phyloP scores from a whole-genome alignment of 257 asterid genomes.

The Vinca minor region DNA sequence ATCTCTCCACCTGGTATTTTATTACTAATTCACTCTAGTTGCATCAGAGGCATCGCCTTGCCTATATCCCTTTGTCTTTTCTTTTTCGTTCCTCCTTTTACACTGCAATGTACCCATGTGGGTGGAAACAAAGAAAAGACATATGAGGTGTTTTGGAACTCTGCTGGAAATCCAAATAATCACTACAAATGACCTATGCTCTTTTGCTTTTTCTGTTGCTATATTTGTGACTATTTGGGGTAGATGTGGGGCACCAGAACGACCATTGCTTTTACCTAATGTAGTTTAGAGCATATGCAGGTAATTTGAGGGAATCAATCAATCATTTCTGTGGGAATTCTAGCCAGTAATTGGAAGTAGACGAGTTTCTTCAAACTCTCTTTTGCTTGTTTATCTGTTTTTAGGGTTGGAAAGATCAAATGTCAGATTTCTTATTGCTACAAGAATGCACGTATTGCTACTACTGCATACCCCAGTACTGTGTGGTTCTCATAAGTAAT shows the following conservation, averaged over 20 bases:
- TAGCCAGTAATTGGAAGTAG: not conserved
- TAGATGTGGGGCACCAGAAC: not conserved
- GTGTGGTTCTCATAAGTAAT: not conserved
- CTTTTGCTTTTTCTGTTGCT: not conserved
- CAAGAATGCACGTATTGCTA: not conserved
- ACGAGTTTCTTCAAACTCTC: not conserved
- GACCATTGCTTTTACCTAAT: not conserved
- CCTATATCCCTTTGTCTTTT: not conserved
- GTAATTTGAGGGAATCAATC: not conserved
- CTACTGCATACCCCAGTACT: not conserved
- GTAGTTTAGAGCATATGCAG: not conserved
- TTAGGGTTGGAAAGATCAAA: no score
- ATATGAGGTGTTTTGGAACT: not conserved
- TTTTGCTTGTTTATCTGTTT: not conserved
- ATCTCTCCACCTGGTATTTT: slow-evolving; percentile 76
- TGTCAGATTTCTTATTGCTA: no score
- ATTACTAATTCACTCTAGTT: not conserved
- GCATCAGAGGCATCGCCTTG: not conserved
- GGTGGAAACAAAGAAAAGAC: not conserved
- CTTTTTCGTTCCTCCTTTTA: not conserved
- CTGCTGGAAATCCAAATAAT: not conserved
- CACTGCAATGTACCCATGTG: not conserved
- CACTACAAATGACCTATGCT: not conserved
- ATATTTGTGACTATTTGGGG: not conserved
- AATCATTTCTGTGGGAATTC: not conserved